These are phyloP conservation scores for Sedum album DNA, from an alignment of 164 flowering plant genomes.

Conservation along the genomic window DNA sequence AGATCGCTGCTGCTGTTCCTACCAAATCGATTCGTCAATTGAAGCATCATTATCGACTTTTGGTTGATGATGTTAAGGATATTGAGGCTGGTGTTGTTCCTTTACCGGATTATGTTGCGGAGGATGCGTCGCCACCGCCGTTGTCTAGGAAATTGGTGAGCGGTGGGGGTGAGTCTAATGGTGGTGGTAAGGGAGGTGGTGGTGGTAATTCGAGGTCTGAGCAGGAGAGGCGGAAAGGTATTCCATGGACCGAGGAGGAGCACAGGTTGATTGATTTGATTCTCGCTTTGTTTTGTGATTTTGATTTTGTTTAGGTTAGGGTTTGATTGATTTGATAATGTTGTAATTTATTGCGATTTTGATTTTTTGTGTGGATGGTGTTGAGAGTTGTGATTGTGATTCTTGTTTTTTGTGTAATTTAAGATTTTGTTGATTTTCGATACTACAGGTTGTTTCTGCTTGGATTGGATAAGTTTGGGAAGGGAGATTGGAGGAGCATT, in stretches of 20 bases:
- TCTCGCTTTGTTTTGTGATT: background rate
- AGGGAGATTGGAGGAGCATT: constrained; percentile 85
- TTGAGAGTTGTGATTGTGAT: too few species aligned
- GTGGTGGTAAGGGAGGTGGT: background rate
- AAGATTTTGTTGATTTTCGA: background rate
- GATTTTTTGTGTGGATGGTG: background rate
- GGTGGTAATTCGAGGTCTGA: constrained; percentile 37
- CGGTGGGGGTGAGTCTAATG: constrained; percentile 14
- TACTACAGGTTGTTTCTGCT: constrained; percentile 53
- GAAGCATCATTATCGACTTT: constrained; percentile 44
- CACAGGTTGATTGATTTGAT: constrained; percentile 42
- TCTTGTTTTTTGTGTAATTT: too few species aligned
- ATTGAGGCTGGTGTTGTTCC: constrained; percentile 69
- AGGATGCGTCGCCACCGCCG: constrained; percentile 15
- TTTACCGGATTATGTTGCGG: constrained; percentile 48
- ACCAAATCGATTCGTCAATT: constrained; percentile 44
- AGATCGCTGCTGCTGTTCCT: constrained; percentile 51
- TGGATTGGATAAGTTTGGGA: constrained; percentile 73
- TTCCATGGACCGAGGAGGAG: constrained; percentile 96
- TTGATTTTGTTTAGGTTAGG: background rate
- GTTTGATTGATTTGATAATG: background rate
- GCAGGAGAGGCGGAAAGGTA: constrained; percentile 79
- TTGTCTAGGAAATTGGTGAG: background rate
- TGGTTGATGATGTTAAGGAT: constrained; percentile 56
- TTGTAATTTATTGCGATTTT: too few species aligned